Evolutionary conservation across 345 rosid genomes (phyloP), one percentile per base, ranked within the genome.

Genomic region (Populus alba): DNA sequence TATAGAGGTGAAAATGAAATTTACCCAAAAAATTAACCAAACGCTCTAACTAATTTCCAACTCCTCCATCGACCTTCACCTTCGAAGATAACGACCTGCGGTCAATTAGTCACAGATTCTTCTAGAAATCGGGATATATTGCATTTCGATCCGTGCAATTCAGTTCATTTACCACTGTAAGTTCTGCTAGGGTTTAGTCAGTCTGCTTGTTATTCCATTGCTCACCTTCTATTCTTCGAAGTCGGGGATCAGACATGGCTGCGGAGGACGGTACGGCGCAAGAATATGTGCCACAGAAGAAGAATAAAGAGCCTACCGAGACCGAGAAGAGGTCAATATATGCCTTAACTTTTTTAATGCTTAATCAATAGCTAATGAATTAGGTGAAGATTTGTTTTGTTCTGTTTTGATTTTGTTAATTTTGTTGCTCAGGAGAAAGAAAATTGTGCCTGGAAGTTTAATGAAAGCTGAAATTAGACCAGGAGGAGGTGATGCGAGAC

Each of bases 391-490:
- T 11, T 43, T 43, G 15, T 57, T 10, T n/a, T 47, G 25, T 68
- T 33, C 68, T 27, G 20, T 33, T 33, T 33, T 33, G 37, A 33
- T 33, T 33, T 33, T 33, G 37, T 25, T 31, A 72, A 6, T 41
- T 75, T 43, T 76, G 51, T 76, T 59, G 55, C 71, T 62, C 81
- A 96, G 98, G 97, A 94, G 91, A 84, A 86, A 87, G 90, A 92
- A 94, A 37, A 96, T 96, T 81, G 88, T 84, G 71, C 91, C 97
- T 3, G 98, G 97, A 72, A 93, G 97, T 84, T 85, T 96, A 81
- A 83, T 96, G 95, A 96, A 94, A 83, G 99, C 98, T 29, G 66
- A 89, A 85, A 86, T 92, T 81, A 92, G 97, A 76, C 92, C 98
- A 49, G 97, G 97, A 23, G 97, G 95, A 18, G 98, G 94, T 59